phyloP scores from a whole-genome alignment of 768 basidiomycete species.

The Lactarius vividus region DNA sequence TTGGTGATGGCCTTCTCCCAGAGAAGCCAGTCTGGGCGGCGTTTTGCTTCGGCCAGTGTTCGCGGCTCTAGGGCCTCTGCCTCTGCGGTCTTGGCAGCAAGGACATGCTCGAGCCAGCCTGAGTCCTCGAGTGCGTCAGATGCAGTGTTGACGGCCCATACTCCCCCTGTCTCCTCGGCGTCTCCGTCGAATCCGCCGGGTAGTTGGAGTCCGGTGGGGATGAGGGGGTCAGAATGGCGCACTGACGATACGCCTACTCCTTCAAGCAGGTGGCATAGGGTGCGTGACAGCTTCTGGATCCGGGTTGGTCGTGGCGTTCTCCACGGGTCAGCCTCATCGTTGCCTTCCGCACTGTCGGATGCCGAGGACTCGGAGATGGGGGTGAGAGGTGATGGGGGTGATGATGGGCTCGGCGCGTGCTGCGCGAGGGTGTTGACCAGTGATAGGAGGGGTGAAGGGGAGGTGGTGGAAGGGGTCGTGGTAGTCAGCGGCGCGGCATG shows the following conservation, averaged over 20 bases:
- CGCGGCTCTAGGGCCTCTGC: background rate
- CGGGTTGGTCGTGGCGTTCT: background rate
- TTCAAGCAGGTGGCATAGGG: too few relatives aligned
- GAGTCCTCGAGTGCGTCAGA: background rate
- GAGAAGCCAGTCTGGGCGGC: slow-evolving; percentile 30
- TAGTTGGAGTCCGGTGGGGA: background rate
- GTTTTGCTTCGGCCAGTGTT: slow-evolving; percentile 29
- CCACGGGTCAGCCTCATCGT: too few relatives aligned
- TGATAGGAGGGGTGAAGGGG: background rate
- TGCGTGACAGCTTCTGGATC: background rate
- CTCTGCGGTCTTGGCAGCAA: background rate
- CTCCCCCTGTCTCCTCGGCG: background rate
- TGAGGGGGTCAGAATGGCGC: background rate
- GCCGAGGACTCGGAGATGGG: too few relatives aligned
- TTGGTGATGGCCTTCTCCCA: slow-evolving; percentile 31
- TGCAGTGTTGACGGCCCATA: background rate
- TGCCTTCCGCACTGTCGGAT: too few relatives aligned
- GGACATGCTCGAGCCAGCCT: background rate
- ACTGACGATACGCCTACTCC: background rate
- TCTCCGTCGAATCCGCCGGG: background rate
- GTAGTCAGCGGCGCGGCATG: background rate
- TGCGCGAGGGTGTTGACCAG: background rate
- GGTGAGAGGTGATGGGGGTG: too few relatives aligned
- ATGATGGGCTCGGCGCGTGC: background rate
- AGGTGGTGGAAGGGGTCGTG: background rate